Evolutionary conservation across 306 rosid genomes (phyloP), one percentile per base, ranked within the genome.

Genomic region (Castanopsis chinensis): DNA sequence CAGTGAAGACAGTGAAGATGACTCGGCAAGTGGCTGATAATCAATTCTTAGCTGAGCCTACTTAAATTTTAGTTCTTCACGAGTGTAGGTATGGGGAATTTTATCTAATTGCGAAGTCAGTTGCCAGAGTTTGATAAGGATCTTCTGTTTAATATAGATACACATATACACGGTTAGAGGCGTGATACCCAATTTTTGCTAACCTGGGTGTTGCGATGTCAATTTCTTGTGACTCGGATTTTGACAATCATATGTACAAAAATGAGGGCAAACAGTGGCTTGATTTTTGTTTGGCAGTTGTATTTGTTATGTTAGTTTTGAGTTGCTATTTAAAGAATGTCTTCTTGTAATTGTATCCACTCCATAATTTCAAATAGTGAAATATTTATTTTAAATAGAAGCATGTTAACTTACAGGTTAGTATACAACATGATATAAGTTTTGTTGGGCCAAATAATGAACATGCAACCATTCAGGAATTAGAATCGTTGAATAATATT

Each of bases 1-100:
- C 60, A 94, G 97, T 53, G 98, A 78, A 30, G 96, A 88, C 73
- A 84, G 97, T 23, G 98, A 90, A 33, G 96, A 87, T 61, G 97
- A 88, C 74, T 53, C 32, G 58, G 83, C 83, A 75, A 82, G 84
- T 79, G 83, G 89, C 79, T 95, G 85, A 91, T 8, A 32, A 37
- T 57, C 18, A 60, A 56, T 61, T 45, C 27, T 27, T 71, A 6
- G 37, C 21, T 20, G 49, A 52, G 21, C 65, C 27, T 5, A 17
- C 45, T 25, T 71, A 27, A 37, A 52, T 54, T 77, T 60, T 59
- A 17, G 37, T 69, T 82, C 69, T 75, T 73, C 37, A 17, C 28
- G 51, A 59, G 69, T 71, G 72, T 61, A 14, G 68, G 27, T 30
- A 43, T 59, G 35, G 28, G 21, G 35, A 20, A 33, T 5, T 2